Conservation (phyloP, 2,329 filamentous ascomycete species). For the Cryphonectria radicalis region DNA sequence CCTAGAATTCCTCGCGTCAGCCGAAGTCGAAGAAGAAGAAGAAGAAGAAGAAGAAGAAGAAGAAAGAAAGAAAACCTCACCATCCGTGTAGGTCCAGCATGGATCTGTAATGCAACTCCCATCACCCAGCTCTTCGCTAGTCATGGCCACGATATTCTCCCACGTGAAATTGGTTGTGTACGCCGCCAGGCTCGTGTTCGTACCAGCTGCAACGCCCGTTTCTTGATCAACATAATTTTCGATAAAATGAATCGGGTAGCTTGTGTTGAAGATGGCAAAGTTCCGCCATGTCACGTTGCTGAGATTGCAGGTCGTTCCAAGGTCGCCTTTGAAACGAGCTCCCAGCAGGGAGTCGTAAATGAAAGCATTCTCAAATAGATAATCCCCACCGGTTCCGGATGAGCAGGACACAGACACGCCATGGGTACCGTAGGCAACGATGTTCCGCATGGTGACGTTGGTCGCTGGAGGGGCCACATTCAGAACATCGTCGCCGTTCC, state of each 20-base stretch:
- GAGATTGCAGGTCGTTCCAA: slow-evolving; percentile 34
- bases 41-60: too few relatives aligned
- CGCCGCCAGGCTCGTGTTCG: slow-evolving; percentile 30
- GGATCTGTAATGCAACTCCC: slow-evolving; percentile 34
- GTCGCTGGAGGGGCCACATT: slow-evolving; percentile 32
- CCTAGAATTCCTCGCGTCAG: slow-evolving; percentile 16
- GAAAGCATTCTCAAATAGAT: slow-evolving; percentile 32
- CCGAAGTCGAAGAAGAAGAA: too few relatives aligned
- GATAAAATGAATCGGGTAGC: slow-evolving; percentile 34
- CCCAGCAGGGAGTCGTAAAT: slow-evolving; percentile 32
- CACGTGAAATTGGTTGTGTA: slow-evolving; percentile 32
- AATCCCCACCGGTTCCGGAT: slow-evolving; percentile 31
- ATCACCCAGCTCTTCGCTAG: slow-evolving; percentile 26
- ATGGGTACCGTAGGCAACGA: slow-evolving; percentile 32
- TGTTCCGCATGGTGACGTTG: slow-evolving; percentile 33
- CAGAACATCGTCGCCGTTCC: slow-evolving; percentile 34
- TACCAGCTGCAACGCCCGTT: slow-evolving; percentile 18
- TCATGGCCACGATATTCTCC: slow-evolving; percentile 31
- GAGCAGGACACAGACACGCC: slow-evolving; percentile 33
- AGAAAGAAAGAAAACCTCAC: slow-evolving; percentile 12
- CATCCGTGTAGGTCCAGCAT: slow-evolving; percentile 32
- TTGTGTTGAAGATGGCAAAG: slow-evolving; percentile 32
- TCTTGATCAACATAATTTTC: slow-evolving; percentile 34
- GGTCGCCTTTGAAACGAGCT: slow-evolving; percentile 32
- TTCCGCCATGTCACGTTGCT: slow-evolving; percentile 33